Evolutionary conservation across 2,329 filamentous ascomycete genomes (phyloP), one percentile per base, ranked within the genome.

Genomic region (Fusarium odoratissimum): DNA sequence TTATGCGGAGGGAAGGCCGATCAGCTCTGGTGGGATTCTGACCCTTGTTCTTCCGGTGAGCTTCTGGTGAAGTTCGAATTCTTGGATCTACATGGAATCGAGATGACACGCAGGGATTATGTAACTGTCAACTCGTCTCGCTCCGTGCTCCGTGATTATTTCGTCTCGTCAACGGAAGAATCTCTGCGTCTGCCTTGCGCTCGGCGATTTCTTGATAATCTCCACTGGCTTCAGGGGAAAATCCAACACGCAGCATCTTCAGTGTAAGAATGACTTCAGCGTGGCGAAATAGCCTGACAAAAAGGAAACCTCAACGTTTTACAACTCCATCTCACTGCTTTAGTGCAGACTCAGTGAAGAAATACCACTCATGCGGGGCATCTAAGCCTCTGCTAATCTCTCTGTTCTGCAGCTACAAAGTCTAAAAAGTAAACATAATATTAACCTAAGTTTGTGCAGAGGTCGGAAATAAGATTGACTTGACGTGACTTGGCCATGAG

Each of bases 101-200:
- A 73, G 71, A 73, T 73, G 71, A 73, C 57, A 57, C 30, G 55
- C 70, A 73, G 54, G 70, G 71, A 68, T 73, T 56, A 49, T 73
- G 70, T 70, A 63, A 73, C 65, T 66, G 57, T 48, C 70, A 49
- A 57, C 65, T 72, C 64, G 63, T 45, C 64, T 69, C 68, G 64
- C 58, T 73, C 63, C 33, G 25, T 60, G 44, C 70, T 71, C 70
- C 69, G 44, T 71, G 61, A 45, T 72, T 61, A 72, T 71, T 64
- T 73, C 55, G 54, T 71, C 48, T 71, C 63, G 57, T 59, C 48
- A 44, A 52, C 65, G 55, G 57, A 49, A 46, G 33, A 45, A 42
- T 60, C 37, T 55, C 51, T 25, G 35, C 51, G 58, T 70, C 60
- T 64, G 58, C 70, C 51, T 64, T 33, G 46, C 42, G 52, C 44